Evolutionary conservation across 495 filamentous ascomycete genomes (phyloP), one percentile per base, ranked within the genome.

Genomic region (Jackrogersella multiformis): DNA sequence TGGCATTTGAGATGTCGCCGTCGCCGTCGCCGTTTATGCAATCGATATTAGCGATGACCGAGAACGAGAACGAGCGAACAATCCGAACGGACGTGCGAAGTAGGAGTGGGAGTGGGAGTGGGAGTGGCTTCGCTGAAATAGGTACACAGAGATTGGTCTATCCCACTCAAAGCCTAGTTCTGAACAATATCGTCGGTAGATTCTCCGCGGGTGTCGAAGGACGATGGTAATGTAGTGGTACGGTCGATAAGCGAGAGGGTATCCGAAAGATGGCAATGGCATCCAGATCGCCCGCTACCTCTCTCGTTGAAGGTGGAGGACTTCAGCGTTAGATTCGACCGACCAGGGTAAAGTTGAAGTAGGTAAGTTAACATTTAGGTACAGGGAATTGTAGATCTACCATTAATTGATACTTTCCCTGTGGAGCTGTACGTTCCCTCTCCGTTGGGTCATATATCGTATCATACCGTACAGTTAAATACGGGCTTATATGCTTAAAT

Each of bases 331-430:
- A 39, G 63, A 68, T 56, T 69, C 34, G 56, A 61, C 57, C 45
- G 66, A 69, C 60, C 32, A 39, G 66, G 59, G 38, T 59, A 41
- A 58, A 68, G 65, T 64, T 49, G 59, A 62, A 59, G 38, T 48
- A 48, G 51, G 52, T 28, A 21, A 42, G 7, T 3, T 30, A 7
- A 7, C 7, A 30, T 3, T 4, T 49, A 64, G 48, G 30, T 28
- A 44, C 36, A 45, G 41, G 49, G 35, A 62, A 49, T 34, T 56
- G 49, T 51, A 56, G 64, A 67, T 67, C 64, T 56, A 55, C n/a
- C n/a, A 61, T 61, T 23, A 13, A 54, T 41, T 48, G n/a, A n/a
- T n/a, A n/a, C n/a, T n/a, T n/a, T n/a, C n/a, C n/a, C n/a, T n/a
- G n/a, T n/a, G n/a, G n/a, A n/a, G n/a, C n/a, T n/a, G n/a, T n/a